phyloP scores from a whole-genome alignment of 257 asterid species.

The Solanum sejunctum region DNA sequence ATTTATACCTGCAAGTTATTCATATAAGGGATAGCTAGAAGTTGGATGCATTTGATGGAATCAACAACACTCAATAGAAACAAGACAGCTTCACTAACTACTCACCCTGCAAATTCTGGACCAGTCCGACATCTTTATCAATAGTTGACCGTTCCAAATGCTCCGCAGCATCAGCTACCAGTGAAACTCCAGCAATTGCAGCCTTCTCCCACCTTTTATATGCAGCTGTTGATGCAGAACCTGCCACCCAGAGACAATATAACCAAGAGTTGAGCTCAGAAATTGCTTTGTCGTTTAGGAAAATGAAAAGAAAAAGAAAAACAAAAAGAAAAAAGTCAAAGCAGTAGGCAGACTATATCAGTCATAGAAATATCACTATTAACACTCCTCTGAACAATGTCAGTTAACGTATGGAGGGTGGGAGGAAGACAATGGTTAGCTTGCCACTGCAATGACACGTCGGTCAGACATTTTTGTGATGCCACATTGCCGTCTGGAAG shows the following conservation, averaged over 20 bases:
- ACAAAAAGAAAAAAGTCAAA: neutral
- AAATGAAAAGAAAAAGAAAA: neutral
- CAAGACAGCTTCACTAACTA: neutral
- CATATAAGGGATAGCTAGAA: neutral
- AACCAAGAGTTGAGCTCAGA: neutral
- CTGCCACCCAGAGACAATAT: slow-evolving; percentile 13
- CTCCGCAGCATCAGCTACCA: slow-evolving; percentile 99
- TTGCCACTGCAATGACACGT: neutral
- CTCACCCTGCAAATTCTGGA: slow-evolving; percentile 49
- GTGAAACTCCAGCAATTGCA: slow-evolving; percentile 97
- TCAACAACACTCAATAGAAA: neutral
- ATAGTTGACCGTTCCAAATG: slow-evolving; percentile 77
- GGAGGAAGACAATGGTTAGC: neutral
- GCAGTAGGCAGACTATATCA: neutral
- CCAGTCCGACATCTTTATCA: slow-evolving; percentile 44
- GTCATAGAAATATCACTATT: neutral
- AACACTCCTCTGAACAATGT: neutral
- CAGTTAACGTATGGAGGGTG: neutral
- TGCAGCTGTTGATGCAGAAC: slow-evolving; percentile 64
- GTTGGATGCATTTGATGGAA: neutral
- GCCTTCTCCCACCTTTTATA: slow-evolving; percentile 99
- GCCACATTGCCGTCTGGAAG: neutral
- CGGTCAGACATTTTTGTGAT: neutral
- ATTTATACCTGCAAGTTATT: slow-evolving; percentile 32
- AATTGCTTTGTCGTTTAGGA: neutral